Evolutionary conservation across 164 flowering plant species (phyloP), one percentile per base, ranked within the genome.

Genomic region (Magnolia changhungtana): DNA sequence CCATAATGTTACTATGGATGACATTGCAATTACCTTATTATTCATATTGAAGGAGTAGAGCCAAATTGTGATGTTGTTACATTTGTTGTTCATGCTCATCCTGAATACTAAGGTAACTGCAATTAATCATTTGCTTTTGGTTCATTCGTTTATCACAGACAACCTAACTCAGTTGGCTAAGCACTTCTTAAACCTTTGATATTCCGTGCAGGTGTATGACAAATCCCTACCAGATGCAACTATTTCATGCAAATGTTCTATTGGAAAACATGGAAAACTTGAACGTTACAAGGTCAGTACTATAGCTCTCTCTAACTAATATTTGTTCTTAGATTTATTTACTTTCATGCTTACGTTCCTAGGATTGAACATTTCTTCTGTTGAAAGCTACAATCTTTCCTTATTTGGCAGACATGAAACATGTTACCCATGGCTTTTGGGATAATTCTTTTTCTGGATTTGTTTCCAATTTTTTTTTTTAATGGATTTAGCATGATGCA

Each of bases 231-330:
- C 88, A 55, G 61, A 55, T 55, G 61, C 61, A 72, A 84, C 82
- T 37, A 61, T 89, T 69, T 78, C 88, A n/a, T 89, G 95, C 86
- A 89, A 86, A 83, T 91, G 95, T 74, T 76, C 50, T 21, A 75
- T 81, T 31, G 64, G 45, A 4, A 37, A 14, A 45, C 81, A 74
- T 71, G 81, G 71, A 27, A 75, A 80, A 31, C 87, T 89, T 65
- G 76, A 83, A 79, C 81, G 86, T 4, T 79, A 82, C 66, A 89
- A 87, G 95, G 92, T 77, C 82, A 80, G 83, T 84, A 6, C 67
- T 63, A 23, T 75, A 21, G 23, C 19, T 67, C 23, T 20, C 10
- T 73, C 50, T 10, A 29, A 29, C 19, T 5, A 24, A 29, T 24
- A 21, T 31, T 73, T 63, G 3, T 49, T 4, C 29, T 5, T 8